Conservation (phyloP, 2,329 filamentous ascomycete species). For the Nemania sp. region DNA sequence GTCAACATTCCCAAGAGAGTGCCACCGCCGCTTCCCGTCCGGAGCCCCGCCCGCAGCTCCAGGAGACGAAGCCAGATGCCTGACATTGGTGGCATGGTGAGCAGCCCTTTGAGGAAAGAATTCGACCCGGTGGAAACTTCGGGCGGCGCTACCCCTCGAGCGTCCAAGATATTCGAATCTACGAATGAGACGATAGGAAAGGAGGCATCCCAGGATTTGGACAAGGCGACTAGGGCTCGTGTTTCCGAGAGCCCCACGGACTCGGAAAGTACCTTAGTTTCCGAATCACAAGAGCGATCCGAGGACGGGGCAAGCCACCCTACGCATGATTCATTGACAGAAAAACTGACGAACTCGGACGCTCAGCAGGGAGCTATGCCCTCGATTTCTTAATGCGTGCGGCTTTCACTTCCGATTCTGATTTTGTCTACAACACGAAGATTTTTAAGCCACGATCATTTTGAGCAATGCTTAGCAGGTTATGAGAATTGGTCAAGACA, state of each 20-base stretch:
- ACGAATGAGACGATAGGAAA: background rate
- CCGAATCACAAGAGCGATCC: slow-evolving; percentile 25
- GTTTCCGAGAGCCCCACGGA: slow-evolving; percentile 10
- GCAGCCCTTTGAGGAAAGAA: slow-evolving; percentile 56
- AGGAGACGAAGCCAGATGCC: slow-evolving; percentile 62
- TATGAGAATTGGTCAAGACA: slow-evolving; percentile 25
- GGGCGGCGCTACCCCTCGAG: slow-evolving; percentile 33
- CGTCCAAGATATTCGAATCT: slow-evolving; percentile 22
- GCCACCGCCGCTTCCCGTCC: slow-evolving; percentile 75
- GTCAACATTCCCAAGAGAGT: slow-evolving; percentile 83
- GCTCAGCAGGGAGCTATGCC: slow-evolving; percentile 26
- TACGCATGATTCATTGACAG: slow-evolving; percentile 9
- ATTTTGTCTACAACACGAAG: slow-evolving; percentile 31
- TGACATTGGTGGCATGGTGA: slow-evolving; percentile 55
- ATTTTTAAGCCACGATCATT: slow-evolving; percentile 31
- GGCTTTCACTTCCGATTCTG: slow-evolving; percentile 12
- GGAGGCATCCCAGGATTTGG: background rate
- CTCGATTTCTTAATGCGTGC: slow-evolving; percentile 29
- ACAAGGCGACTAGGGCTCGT: background rate
- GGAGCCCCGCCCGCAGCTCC: slow-evolving; percentile 71
- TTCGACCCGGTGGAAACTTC: slow-evolving; percentile 43
- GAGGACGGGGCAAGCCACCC: slow-evolving; percentile 19
- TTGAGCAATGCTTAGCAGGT: slow-evolving; percentile 22
- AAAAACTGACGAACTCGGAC: slow-evolving; percentile 25
- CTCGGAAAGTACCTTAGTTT: background rate